A percentile compares a stretch with the other conserved stretches of the same genome.
phyloP scores from a whole-genome alignment of 139 green algal species.

The Marvania coccoides region DNA sequence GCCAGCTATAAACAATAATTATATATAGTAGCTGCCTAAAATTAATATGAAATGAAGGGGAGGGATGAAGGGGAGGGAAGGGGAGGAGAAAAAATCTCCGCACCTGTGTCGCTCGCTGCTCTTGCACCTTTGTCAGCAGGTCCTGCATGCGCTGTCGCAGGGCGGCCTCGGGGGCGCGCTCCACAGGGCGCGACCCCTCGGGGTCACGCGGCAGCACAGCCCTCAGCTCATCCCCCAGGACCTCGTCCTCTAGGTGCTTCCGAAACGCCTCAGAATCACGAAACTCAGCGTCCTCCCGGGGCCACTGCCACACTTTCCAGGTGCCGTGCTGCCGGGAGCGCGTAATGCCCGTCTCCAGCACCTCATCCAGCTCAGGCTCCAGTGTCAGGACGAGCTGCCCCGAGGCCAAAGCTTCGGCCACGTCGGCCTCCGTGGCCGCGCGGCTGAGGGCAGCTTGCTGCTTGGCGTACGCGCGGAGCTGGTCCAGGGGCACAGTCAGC shows the following conservation, averaged over 20 bases:
- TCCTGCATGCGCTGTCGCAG: conserved; percentile 60
- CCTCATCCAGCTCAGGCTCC: conserved; percentile 46
- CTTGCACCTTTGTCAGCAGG: conserved; percentile 8
- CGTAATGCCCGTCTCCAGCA: conserved; percentile 56
- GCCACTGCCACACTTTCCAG: conserved; percentile 58
- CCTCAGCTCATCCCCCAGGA: conserved; percentile 51
- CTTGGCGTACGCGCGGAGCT: conserved; percentile 25
- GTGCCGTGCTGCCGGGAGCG: conserved; percentile 41
- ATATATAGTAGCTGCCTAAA: too few relatives aligned
- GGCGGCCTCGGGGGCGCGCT: conserved; percentile 65
- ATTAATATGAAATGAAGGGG: too few relatives aligned
- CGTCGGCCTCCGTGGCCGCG: conserved; percentile 10
- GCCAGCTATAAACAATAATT: too few relatives aligned
- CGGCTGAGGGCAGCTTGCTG: conserved; percentile 6
- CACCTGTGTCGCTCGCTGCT: conserved; percentile 16
- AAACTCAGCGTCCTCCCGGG: conserved; percentile 35
- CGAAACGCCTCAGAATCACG: conserved; percentile 54
- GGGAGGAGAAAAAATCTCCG: too few relatives aligned
- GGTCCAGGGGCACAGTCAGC: conserved; percentile 49
- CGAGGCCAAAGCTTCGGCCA: conserved; percentile 10
- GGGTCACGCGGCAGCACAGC: conserved; percentile 61
- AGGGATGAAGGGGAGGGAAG: too few relatives aligned
- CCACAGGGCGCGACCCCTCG: conserved; percentile 31
- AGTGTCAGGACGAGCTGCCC: neutral
- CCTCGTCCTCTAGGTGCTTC: conserved; percentile 35